A percentile compares a stretch with the other conserved stretches of the same genome.
Evolutionary conservation across 257 asterid genomes (phyloP).

Genomic region (Nicotiana tabacum): DNA sequence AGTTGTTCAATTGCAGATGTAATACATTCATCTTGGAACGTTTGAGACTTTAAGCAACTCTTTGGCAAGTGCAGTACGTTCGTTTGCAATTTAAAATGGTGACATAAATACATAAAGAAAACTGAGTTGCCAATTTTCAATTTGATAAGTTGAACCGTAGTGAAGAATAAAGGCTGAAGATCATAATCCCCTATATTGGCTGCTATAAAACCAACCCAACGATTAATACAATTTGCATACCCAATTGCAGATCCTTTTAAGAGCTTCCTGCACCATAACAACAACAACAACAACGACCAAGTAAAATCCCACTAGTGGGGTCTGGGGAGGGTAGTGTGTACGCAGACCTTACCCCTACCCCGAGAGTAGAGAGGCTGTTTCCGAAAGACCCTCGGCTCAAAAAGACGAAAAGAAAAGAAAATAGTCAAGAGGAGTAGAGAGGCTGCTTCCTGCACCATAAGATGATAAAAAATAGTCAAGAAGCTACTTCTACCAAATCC

Average conservation of each 20-base stretch:
- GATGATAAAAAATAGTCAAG: background rate
- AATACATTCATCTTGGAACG: conserved; percentile 76
- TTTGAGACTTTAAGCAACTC: conserved; percentile 53
- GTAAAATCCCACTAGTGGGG: too few relatives aligned
- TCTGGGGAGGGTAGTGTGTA: too few relatives aligned
- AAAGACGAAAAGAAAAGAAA: too few relatives aligned
- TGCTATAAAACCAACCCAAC: conserved; percentile 79
- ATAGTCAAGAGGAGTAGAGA: too few relatives aligned
- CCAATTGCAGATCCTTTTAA: conserved; percentile 79
- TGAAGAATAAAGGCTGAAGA: conserved; percentile 53
- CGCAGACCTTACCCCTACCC: too few relatives aligned
- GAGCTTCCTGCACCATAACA: conserved; percentile 57
- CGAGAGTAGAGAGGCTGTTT: too few relatives aligned
- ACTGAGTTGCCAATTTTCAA: background rate
- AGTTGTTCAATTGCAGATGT: conserved; percentile 62
- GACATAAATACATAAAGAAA: conserved; percentile 11
- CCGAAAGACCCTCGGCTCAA: too few relatives aligned
- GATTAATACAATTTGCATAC: conserved; percentile 66
- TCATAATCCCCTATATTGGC: conserved; percentile 51
- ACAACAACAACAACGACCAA: too few relatives aligned
- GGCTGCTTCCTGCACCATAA: conserved; percentile 54
- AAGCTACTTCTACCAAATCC: background rate
- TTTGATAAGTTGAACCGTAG: conserved; percentile 46
- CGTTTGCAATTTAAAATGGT: conserved; percentile 15
- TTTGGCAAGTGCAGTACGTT: conserved; percentile 66